phyloP scores from a whole-genome alignment of 2,329 filamentous ascomycete genomes.

The Coniella vitis region DNA sequence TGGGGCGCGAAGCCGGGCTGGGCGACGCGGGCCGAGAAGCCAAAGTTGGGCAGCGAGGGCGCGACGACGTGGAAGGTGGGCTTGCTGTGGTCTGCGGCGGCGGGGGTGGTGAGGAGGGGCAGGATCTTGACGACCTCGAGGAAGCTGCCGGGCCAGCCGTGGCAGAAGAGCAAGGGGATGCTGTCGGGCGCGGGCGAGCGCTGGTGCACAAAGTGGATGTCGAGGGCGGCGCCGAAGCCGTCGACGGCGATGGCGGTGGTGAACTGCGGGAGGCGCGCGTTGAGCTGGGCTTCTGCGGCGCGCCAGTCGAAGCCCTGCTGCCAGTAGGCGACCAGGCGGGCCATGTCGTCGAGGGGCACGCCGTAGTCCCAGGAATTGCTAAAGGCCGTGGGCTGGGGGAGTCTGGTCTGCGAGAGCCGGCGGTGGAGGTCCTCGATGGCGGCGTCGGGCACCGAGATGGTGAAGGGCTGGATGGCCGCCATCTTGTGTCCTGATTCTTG shows the following conservation, averaged over 20 bases:
- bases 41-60: conserved; percentile 37
- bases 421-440: conserved; percentile 20
- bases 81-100: conserved; percentile 15
- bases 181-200: conserved; percentile 24
- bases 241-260: conserved; percentile 45
- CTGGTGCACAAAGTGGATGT: conserved; percentile 60
- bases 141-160: conserved; percentile 38
- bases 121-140: conserved; percentile 31
- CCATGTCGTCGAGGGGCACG: conserved; percentile 51
- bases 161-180: conserved; percentile 34
- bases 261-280: conserved; percentile 51
- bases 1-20: conserved; percentile 25
- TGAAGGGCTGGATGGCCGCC: conserved; percentile 27
- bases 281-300: conserved; percentile 49
- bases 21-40: conserved; percentile 30
- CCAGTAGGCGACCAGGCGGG: conserved; percentile 53
- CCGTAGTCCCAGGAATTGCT: conserved; percentile 45
- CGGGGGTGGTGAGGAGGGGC: conserved; percentile 24
- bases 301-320: conserved; percentile 54
- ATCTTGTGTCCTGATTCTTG: conserved; percentile 1
- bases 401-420: conserved; percentile 13
- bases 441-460: conserved; percentile 27
- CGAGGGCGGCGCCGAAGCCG: conserved; percentile 51
- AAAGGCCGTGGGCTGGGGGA: conserved; percentile 51
- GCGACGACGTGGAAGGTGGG: conserved; percentile 41